These are phyloP conservation scores for Spergularia azorica DNA, from an alignment of 179 eudicot genomes.

Conservation along the genomic window DNA sequence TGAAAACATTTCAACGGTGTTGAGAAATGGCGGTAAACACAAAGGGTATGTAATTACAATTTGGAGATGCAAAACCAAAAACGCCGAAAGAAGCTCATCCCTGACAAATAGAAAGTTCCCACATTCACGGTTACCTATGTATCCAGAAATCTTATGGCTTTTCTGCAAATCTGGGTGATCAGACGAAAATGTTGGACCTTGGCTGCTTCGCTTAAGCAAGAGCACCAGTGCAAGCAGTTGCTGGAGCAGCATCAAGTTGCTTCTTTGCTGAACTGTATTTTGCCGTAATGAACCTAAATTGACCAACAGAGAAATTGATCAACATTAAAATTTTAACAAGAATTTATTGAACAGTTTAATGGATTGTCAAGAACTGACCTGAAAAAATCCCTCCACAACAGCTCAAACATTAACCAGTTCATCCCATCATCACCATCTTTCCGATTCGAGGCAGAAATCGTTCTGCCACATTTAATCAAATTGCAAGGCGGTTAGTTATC, in stretches of 20 bases:
- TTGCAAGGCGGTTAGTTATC: background rate
- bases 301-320: background rate
- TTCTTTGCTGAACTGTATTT: conserved; percentile 64
- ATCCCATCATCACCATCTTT: conserved; percentile 76
- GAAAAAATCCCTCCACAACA: conserved; percentile 98
- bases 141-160: background rate
- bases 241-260: conserved; percentile 58
- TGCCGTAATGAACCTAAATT: conserved; percentile 73
- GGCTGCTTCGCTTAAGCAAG: conserved; percentile 41
- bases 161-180: background rate
- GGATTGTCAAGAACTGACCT: conserved; percentile 40
- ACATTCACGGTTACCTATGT: background rate
- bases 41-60: background rate
- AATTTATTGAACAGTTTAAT: background rate
- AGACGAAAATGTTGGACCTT: background rate
- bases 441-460: conserved; percentile 67
- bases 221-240: conserved; percentile 72
- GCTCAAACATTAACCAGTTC: conserved; percentile 95
- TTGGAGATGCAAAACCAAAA: background rate
- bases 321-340: background rate
- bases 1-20: background rate
- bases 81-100: background rate
- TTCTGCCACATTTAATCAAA: conserved; percentile 42
- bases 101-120: background rate
- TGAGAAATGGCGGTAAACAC: background rate